Evolutionary conservation across 805 yeast genomes (phyloP), one percentile per base, ranked within the genome.

Genomic region (Myxozyma geophila): DNA sequence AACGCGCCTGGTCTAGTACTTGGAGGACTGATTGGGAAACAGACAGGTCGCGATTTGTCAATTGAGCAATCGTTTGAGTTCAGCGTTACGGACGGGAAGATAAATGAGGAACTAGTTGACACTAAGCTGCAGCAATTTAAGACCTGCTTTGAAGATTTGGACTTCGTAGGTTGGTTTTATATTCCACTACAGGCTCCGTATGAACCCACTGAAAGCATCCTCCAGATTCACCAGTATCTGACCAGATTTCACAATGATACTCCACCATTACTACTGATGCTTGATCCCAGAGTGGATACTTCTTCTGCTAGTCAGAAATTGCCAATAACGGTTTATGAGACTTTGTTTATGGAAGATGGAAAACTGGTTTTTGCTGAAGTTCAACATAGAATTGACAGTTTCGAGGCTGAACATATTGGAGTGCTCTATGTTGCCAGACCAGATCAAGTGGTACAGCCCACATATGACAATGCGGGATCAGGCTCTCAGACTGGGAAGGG

Each of bases 11-110:
- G 4, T 33, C 41, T 48, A 73, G 76, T 72, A 21, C 63, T 73
- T 15, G 79, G 79, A 2, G 76, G 73, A 2, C 70, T 76, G 13
- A 62, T 76, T 23, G 79, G 79, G 12, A 66, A 68, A 5, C 70
- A 72, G 21, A 67, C 60, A 1, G 76, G 70, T 12, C 71, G 70
- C 37, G 71, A 72, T 28, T 65, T 73, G 15, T 64, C 70, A 13
- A 68, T 76, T 17, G 72, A 74, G 60, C 73, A 73, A 40, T 72
- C 78, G 9, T 75, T 72, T 55, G 79, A 75, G 56, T 62, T 74
- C 60, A 28, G 69, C 7, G 54, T 56, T 15, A 40, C 51, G 3
- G 58, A 60, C 21, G 70, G 67, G 7, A 49, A 37, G 43, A 57
- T 76, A 13, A 76, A 76, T 58, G 60, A 66, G 57, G 68, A 59